Base-by-base conservation (phyloP, 768 basidiomycete species). In the Porphyrellus cyaneotinctus region DNA sequence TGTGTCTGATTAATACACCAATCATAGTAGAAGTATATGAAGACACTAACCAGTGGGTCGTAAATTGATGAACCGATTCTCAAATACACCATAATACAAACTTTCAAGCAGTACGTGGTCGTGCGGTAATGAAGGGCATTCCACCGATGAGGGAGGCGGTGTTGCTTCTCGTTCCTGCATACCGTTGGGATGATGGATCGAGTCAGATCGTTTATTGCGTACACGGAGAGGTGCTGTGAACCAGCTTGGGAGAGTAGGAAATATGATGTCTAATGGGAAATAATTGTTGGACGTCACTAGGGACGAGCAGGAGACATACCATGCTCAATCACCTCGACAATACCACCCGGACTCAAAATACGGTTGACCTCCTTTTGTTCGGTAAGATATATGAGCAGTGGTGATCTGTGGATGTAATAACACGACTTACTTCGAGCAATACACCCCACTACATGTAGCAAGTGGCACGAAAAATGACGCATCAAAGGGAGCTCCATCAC, bases 181-280 rank as follows among this genome's bases (percentile, higher is more conserved):
- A 31, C 75, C 77, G 46, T 81, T 76, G 30, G 83, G 76, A 59
- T 76, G 72, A 58, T 81, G 75, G 38, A 79, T 71, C 36, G 83
- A 78, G 37, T 78, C 68, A 50, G 75, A 64, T 45, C 77, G 73
- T 55, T 74, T 66, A 20, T 78, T 72, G 60, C 74, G 79, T 26
- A 74, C 73, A 26, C 85, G 81, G 47, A 89, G 75, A 10, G 86
- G 84, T 35, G 77, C 74, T 2, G 88, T 89, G 60, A 88, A 91
- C 87, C 87, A 90, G 33, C 78, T 78, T 20, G 88, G 87, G 33
- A 91, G 75, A 5, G 70, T 71, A n/a, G 88, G 88, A 63, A 91
- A 91, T 41, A 88, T 70, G 26, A 87, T 77, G 64, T 91, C 88
- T 91, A 48, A 53, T 22, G 26, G 22, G 3, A 14, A 18, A 42